Base-by-base conservation (phyloP, 306 rosid genomes). In the Potentilla sterilis region DNA sequence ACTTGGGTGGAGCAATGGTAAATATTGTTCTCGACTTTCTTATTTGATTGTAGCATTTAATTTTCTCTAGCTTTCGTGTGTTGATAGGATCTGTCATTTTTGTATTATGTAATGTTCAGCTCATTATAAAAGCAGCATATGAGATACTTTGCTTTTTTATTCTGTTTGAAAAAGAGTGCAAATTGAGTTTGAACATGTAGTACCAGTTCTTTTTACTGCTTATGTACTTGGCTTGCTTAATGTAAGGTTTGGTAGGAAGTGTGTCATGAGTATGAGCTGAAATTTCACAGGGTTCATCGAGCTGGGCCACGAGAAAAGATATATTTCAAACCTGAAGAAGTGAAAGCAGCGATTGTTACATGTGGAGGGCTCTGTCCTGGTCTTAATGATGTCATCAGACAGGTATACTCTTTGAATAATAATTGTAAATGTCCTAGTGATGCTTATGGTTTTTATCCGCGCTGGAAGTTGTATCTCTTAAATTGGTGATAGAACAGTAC, bases 321-420 rank as follows among this genome's bases (percentile, higher is more conserved):
- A 84, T 96, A 86, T 72, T 96, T 77, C 75, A 86, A 84, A 69
- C 98, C 99, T 0, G 99, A 96, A 84, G 86, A 87, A 81, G 99
- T 96, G 63, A 96, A 92, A 84, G 98, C 99, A 67, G 99, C 97
- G 43, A 96, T 96, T 79, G 91, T 92, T 63, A 96, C 99, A 46
- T 96, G 99, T 75, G 99, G 99, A 67, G 99, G 99, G 65, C 99
- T 96, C 69, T 96, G 99, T 80, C 99, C 99, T 81, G 99, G 99
- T 83, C 98, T 96, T 55, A 96, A 96, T 78, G 99, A 96, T 72
- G 99, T 96, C 73, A 96, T 96, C 76, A 87, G 99, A 88, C 99
- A 96, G 91, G 99, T 96, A 80, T 86, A 75, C 5, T 76, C 42
- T 37, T 28, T 47, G 43, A 12, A 11, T 64, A 28, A n/a, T 44